Conservation (phyloP, 2,329 filamentous ascomycete species). For the Acrocalymma vagum region DNA sequence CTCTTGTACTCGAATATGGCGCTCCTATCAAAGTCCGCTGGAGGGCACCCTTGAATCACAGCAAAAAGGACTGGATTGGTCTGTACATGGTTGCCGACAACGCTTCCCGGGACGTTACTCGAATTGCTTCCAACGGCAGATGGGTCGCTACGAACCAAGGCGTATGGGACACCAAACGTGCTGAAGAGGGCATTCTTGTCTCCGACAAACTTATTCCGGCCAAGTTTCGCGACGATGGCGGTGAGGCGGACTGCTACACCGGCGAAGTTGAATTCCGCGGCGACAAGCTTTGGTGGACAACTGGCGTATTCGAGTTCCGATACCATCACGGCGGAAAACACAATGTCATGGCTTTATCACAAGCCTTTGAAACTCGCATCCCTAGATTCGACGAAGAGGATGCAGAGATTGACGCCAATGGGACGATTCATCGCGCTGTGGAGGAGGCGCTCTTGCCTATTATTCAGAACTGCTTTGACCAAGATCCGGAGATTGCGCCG, state of each 20-base stretch:
- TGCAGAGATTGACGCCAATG: constrained; percentile 66
- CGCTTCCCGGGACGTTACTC: constrained; percentile 81
- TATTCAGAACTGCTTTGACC: constrained; percentile 90
- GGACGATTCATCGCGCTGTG: constrained; percentile 72
- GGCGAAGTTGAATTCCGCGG: constrained; percentile 90
- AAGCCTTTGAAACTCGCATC: constrained; percentile 91
- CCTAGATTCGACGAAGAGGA: constrained; percentile 80
- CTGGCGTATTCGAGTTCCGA: constrained; percentile 94
- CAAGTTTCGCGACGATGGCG: constrained; percentile 52
- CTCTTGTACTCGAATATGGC: constrained; percentile 86
- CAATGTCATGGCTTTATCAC: constrained; percentile 91
- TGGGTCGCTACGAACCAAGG: constrained; percentile 86
- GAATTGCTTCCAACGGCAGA: constrained; percentile 84
- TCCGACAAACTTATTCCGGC: constrained; percentile 68
- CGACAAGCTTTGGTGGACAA: constrained; percentile 97
- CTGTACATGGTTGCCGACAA: constrained; percentile 97
- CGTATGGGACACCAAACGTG: constrained; percentile 76
- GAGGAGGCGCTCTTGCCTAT: constrained; percentile 82
- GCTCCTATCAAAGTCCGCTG: constrained; percentile 89
- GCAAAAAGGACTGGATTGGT: constrained; percentile 93
- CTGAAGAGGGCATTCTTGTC: constrained; percentile 78
- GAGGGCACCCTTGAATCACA: constrained; percentile 87
- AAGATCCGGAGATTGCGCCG: constrained; percentile 89
- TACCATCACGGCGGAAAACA: constrained; percentile 95
- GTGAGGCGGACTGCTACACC: constrained; percentile 68